These are phyloP conservation scores for Mycena belliarum DNA, from an alignment of 768 basidiomycete species.

Conservation along the genomic window DNA sequence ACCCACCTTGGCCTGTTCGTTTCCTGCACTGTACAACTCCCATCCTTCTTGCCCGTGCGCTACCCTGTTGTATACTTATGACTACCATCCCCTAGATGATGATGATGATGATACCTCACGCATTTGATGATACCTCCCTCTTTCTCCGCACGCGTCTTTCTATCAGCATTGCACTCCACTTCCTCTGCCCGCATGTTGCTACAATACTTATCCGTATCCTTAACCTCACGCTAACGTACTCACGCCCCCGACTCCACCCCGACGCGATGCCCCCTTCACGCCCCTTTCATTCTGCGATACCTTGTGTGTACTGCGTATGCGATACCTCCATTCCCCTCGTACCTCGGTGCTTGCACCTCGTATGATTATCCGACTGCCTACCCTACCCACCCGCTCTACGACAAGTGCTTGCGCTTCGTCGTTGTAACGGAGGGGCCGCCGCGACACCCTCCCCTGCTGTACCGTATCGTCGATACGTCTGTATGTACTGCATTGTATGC, in stretches of 20 bases:
- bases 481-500: neutral
- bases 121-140: constrained; percentile 18
- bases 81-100: neutral
- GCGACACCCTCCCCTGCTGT: constrained; percentile 4
- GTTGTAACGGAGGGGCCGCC: too few relatives aligned
- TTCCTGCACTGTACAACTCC: neutral
- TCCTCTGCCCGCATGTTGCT: neutral
- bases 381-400: neutral
- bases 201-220: constrained; percentile 18
- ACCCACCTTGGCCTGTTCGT: neutral
- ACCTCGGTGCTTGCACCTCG: neutral
- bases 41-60: neutral
- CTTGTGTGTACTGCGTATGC: constrained; percentile 9
- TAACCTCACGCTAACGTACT: constrained; percentile 12
- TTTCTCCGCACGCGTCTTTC: neutral
- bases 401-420: too few relatives aligned
- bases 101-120: constrained; percentile 18
- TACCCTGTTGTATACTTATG: constrained; percentile 10
- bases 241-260: neutral
- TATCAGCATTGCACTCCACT: neutral
- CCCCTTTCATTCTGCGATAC: constrained; percentile 5
- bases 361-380: too few relatives aligned
- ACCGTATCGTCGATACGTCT: neutral
- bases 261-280: constrained; percentile 2
- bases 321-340: too few relatives aligned